Evolutionary conservation across 108 stramenopile genomes (phyloP).

Genomic region (Nannochloropsis granulata): DNA sequence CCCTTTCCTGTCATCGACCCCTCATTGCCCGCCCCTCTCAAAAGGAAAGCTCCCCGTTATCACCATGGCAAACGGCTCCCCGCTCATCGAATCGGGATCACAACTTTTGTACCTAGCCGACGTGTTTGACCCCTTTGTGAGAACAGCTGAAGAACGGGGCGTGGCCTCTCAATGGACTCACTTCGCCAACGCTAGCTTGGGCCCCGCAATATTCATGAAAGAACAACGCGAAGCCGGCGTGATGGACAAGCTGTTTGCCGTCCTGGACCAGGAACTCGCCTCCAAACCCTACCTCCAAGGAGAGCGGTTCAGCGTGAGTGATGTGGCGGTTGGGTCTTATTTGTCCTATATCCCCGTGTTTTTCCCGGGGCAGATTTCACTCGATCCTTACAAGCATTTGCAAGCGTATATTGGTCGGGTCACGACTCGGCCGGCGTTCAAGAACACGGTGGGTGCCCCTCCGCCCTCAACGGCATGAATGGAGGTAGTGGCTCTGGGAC

Average conservation of each 20-base stretch:
- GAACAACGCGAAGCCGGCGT: not conserved
- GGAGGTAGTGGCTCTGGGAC: not conserved
- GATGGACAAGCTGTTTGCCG: not conserved
- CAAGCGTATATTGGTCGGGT: not conserved
- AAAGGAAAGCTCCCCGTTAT: not conserved
- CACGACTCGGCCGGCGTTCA: not conserved
- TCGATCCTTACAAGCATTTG: not conserved
- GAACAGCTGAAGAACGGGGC: not conserved
- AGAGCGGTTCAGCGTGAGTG: not conserved
- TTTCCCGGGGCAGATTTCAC: not conserved
- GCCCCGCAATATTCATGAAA: not conserved
- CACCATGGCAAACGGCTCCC: not conserved
- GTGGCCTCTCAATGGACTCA: not conserved
- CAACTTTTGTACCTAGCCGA: not conserved
- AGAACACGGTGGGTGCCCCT: not conserved
- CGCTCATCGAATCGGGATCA: not conserved
- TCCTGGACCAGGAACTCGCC: not conserved
- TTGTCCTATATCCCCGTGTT: not conserved
- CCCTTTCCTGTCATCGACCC: no score
- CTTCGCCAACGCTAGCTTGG: not conserved
- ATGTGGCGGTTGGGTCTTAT: not conserved
- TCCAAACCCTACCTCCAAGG: not conserved
- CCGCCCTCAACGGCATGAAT: not conserved
- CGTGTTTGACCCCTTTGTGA: not conserved
- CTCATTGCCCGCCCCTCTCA: no score